Evolutionary conservation across 768 basidiomycete species (phyloP).

Genomic region (Lenzites betulinus): DNA sequence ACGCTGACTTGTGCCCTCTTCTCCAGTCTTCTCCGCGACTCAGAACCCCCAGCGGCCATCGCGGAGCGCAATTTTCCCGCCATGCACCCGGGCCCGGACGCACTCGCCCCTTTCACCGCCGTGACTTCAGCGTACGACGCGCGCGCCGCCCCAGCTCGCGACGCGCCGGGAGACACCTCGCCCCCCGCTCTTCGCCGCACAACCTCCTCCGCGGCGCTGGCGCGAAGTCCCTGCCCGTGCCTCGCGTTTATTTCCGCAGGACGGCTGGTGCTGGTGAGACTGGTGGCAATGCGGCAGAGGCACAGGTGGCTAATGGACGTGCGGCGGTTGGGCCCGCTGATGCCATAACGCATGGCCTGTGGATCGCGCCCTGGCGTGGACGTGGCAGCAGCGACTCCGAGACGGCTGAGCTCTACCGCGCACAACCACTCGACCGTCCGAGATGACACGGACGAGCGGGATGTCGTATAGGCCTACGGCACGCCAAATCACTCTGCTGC

Average conservation of each 20-base stretch:
- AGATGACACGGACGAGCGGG: too few relatives aligned
- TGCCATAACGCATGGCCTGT: too few relatives aligned
- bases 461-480: not conserved
- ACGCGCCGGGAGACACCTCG: conserved; percentile 1
- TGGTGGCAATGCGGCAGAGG: too few relatives aligned
- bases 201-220: not conserved
- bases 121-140: too few relatives aligned
- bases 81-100: too few relatives aligned
- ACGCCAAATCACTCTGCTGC: not conserved
- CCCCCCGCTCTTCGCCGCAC: not conserved
- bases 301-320: not conserved
- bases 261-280: not conserved
- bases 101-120: too few relatives aligned
- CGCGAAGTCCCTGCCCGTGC: not conserved
- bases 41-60: not conserved
- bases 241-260: not conserved
- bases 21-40: too few relatives aligned
- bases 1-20: too few relatives aligned
- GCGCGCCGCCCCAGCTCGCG: not conserved
- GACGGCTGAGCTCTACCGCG: not conserved
- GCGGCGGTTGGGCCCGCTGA: not conserved
- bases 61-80: not conserved
- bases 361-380: too few relatives aligned
- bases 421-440: too few relatives aligned
- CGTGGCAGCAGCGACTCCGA: too few relatives aligned